Percentiles rank a stretch among this genome's conserved stretches.
Conservation (phyloP, 2,329 filamentous ascomycete species). For the Paracoccidioides brasiliensis region DNA sequence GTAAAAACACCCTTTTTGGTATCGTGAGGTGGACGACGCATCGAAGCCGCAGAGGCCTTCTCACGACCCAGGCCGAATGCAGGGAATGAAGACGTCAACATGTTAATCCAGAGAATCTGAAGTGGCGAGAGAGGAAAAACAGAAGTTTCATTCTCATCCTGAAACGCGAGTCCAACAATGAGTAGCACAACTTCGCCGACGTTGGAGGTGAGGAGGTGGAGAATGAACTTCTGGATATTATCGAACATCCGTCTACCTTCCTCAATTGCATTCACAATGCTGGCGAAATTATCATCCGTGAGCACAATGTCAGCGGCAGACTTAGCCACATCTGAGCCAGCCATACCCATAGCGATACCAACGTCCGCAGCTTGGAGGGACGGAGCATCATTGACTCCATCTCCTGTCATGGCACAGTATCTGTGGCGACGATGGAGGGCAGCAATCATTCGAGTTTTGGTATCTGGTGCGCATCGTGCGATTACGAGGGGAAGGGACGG, state of each 20-base stretch:
- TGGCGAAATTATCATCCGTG: conserved; percentile 78
- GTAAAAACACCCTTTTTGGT: conserved; percentile 41
- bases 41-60: conserved; percentile 41
- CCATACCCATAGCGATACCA: conserved; percentile 77
- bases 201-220: conserved; percentile 43
- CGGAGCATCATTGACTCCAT: conserved; percentile 77
- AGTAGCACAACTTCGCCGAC: conserved; percentile 45
- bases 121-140: conserved; percentile 48
- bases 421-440: conserved; percentile 63
- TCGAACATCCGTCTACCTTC: conserved; percentile 77
- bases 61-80: conserved; percentile 49
- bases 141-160: conserved; percentile 39
- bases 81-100: conserved; percentile 47
- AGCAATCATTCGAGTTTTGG: conserved; percentile 84
- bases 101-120: conserved; percentile 52
- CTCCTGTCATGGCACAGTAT: conserved; percentile 79
- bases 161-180: conserved; percentile 46
- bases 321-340: conserved; percentile 75
- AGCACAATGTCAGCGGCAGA: conserved; percentile 50
- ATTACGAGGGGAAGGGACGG: conserved; percentile 68
- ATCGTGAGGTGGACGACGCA: conserved; percentile 42
- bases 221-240: conserved; percentile 67
- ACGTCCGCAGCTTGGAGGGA: conserved; percentile 71
- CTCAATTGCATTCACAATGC: conserved; percentile 68
- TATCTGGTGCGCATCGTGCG: conserved; percentile 70